Evolutionary conservation across 495 filamentous ascomycete genomes (phyloP).

Genomic region (Penicillium chermesinum): DNA sequence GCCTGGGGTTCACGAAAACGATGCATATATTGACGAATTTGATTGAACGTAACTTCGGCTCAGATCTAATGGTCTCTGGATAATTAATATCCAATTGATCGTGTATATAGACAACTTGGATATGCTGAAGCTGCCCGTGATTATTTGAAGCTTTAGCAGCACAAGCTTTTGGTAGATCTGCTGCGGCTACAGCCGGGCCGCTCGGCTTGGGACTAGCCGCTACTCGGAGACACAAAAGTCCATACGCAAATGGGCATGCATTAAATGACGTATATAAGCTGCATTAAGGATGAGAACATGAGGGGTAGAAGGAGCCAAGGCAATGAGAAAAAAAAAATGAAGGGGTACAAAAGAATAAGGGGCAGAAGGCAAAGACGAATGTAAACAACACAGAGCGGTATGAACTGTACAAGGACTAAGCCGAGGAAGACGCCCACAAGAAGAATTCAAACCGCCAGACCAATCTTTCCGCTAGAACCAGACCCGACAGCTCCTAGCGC

Average conservation of each 20-base stretch:
- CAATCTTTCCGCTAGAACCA: slow-evolving; percentile 11
- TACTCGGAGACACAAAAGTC: background rate
- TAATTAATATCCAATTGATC: too few relatives aligned
- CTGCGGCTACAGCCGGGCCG: too few relatives aligned
- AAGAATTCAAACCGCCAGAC: slow-evolving; percentile 18
- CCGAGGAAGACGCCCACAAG: slow-evolving; percentile 18
- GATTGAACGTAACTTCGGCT: too few relatives aligned
- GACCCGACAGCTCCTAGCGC: slow-evolving; percentile 12
- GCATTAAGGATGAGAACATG: slow-evolving; percentile 16
- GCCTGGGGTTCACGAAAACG: too few relatives aligned
- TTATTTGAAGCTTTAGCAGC: too few relatives aligned
- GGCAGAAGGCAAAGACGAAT: slow-evolving; percentile 10
- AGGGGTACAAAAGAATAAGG: slow-evolving; percentile 9
- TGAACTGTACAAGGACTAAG: slow-evolving; percentile 23
- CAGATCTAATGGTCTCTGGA: too few relatives aligned
- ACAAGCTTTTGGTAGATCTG: too few relatives aligned
- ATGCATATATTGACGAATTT: too few relatives aligned
- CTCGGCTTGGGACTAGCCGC: too few relatives aligned
- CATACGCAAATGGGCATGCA: slow-evolving; percentile 4
- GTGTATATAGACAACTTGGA: too few relatives aligned
- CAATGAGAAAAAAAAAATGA: slow-evolving; percentile 8
- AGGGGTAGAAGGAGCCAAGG: too few relatives aligned
- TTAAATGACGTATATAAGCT: slow-evolving; percentile 26
- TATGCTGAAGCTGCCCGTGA: too few relatives aligned
- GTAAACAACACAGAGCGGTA: slow-evolving; percentile 19